phyloP scores from a whole-genome alignment of 495 filamentous ascomycete species.

The Neurospora intermedia region DNA sequence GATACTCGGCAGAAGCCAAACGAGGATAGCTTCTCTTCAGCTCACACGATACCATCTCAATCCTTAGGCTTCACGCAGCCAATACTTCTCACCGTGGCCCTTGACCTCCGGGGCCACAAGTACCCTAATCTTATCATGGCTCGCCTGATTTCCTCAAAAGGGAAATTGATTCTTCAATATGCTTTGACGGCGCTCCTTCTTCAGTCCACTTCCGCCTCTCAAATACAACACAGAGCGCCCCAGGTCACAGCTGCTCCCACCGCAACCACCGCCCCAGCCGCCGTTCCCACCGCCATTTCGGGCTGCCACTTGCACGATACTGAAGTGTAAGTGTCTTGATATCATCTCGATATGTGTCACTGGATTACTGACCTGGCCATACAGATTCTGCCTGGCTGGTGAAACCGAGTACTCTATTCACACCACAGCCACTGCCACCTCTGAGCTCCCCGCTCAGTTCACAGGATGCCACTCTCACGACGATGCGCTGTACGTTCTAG shows the following conservation, averaged over 20 bases:
- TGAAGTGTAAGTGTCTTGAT: not conserved
- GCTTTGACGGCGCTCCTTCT: constrained; percentile 5
- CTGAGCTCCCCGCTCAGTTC: constrained; percentile 6
- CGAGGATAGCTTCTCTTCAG: not conserved
- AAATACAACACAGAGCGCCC: constrained; percentile 5
- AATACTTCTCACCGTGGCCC: not conserved
- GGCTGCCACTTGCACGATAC: constrained; percentile 8
- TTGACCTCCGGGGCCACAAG: not conserved
- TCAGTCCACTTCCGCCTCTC: constrained; percentile 1
- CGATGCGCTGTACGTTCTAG: constrained; percentile 4
- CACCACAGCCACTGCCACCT: constrained; percentile 5
- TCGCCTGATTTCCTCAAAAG: not conserved
- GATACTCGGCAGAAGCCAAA: not conserved
- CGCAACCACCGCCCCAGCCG: not conserved
- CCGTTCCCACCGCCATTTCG: constrained; percentile 11
- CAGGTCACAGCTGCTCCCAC: constrained; percentile 4
- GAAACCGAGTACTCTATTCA: constrained; percentile 6
- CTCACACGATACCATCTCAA: not conserved
- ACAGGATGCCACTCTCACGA: constrained; percentile 7
- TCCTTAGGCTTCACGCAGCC: not conserved
- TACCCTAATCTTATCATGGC: constrained; percentile 5
- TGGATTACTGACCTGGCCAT: not conserved
- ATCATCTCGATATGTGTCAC: not conserved
- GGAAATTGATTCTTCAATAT: constrained; percentile 6
- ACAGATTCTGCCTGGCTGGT: constrained; percentile 11